Evolutionary conservation across 208 protist genomes (phyloP), one percentile per base, ranked within the genome.

Genomic region (Leishmania major): DNA sequence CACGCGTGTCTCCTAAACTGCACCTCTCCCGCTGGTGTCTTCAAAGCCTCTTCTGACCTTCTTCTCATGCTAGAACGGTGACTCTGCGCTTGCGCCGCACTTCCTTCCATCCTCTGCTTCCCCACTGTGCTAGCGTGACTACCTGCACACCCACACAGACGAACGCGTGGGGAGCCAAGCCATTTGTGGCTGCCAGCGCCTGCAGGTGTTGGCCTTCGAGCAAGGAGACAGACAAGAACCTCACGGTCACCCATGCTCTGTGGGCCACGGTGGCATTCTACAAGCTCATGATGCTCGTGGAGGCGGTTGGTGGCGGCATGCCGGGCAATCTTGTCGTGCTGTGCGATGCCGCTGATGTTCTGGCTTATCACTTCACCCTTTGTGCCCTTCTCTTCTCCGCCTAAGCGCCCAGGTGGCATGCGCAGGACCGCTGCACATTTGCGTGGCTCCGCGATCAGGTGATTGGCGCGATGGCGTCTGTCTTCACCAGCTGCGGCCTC

Each of bases 321-420:
- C 77, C 76, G 25, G 70, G 70, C 76, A 84, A 75, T 40, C 76
- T 84, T 37, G 60, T 72, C 5, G 77, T 86, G 60, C 77, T 82
- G 15, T 79, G 72, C 77, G 78, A 86, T 67, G 62, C 73, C 0
- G 77, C 70, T 77, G 71, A 77, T 74, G 79, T 81, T 59, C 78
- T 79, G 40, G 78, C 71, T 2, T 77, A 79, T 53, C 62, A 78
- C 31, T 86, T 79, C 64, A 82, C 78, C 2, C 47, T 86, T 57
- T 67, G 80, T 67, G 78, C 82, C 73, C 82, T 64, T 82, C 77
- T 86, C 73, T 2, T 86, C 62, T 77, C 82, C 19, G 77, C 77
- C 40, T 70, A 82, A 28, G 73, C 73, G 51, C 78, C 72, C 1
- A 37, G 35, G 31, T 76, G 82, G 72, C 11, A 66, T 53, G 64